Conservation (phyloP, 2,329 filamentous ascomycete species). For the Leptographium galeiforme region DNA sequence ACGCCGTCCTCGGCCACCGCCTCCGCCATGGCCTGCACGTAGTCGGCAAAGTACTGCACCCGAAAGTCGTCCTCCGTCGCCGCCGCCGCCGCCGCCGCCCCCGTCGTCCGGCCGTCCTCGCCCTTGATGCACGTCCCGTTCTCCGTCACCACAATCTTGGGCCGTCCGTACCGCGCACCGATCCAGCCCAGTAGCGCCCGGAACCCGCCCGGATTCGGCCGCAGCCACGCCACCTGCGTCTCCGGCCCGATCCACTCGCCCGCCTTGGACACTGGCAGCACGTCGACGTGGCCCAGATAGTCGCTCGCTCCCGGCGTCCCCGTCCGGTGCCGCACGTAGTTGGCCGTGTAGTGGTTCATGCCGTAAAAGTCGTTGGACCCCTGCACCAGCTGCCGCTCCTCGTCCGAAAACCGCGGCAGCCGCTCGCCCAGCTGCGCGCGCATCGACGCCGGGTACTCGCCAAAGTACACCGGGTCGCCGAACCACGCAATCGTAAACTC, state of each 20-base stretch:
- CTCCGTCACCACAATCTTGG: slow-evolving; percentile 78
- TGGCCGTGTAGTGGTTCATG: slow-evolving; percentile 88
- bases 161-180: slow-evolving; percentile 60
- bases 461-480: slow-evolving; percentile 74
- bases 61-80: slow-evolving; percentile 75
- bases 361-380: slow-evolving; percentile 91
- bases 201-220: slow-evolving; percentile 64
- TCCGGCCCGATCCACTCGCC: slow-evolving; percentile 66
- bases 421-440: slow-evolving; percentile 64
- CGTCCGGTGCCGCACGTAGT: slow-evolving; percentile 66
- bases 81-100: slow-evolving; percentile 50
- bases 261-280: slow-evolving; percentile 54
- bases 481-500: slow-evolving; percentile 86
- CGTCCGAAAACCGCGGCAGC: slow-evolving; percentile 59
- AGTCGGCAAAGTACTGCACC: slow-evolving; percentile 63
- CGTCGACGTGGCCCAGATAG: slow-evolving; percentile 62
- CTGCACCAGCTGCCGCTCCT: slow-evolving; percentile 60
- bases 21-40: slow-evolving; percentile 63
- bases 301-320: slow-evolving; percentile 50
- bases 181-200: slow-evolving; percentile 65
- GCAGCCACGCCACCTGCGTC: slow-evolving; percentile 72
- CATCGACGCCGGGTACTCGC: slow-evolving; percentile 76
- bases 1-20: slow-evolving; percentile 61
- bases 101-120: slow-evolving; percentile 59
- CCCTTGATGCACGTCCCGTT: slow-evolving; percentile 76